Base-by-base conservation (phyloP, 176 grass and related monocot genomes). In the Bolboschoenus planiculmis region DNA sequence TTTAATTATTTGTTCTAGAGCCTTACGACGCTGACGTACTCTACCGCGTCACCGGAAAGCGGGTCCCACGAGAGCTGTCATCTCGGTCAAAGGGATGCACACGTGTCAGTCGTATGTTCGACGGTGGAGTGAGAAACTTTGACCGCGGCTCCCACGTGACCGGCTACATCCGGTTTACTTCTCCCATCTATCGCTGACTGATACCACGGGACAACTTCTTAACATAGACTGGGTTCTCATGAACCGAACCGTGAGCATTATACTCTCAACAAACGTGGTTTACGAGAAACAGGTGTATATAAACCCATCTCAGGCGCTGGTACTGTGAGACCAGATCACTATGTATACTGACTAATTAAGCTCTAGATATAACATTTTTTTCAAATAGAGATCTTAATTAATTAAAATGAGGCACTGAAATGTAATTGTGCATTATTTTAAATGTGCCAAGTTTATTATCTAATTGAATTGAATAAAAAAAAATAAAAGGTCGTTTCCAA, bases 131-230 rank as follows among this genome's bases (percentile, higher is more conserved):
- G 64, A 80, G 87, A 91, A 89, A 36, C 71, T 15, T 87, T 87
- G 85, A 87, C 89, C 65, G 20, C 5, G 4, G 82, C 56, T 48
- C 84, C 76, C 21, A 20, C 0, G 78, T 55, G 72, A 89, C 82
- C 33, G 87, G 78, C 56, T 85, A 47, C 83, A 35, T 40, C 78
- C 89, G 53, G 86, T 91, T 83, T 83, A 18, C 77, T 50, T 88
- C 78, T 85, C 14, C 77, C 53, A 56, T 40, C 77, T 35, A 73
- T 30, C 84, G 89, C 91, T 93, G 91, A 93, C 86, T 85, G 77
- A 64, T 39, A 1, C 15, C 8, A 37, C 7, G 3, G 1, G 26
- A 29, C 3, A 7, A 59, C 10, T 31, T 1, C 0, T 66, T 15
- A 20, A 66, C 16, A 42, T 40, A 42, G 16, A 68, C 35, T 7